Base-by-base conservation (phyloP, 2,329 filamentous ascomycete species). In the Aciculosporium take region DNA sequence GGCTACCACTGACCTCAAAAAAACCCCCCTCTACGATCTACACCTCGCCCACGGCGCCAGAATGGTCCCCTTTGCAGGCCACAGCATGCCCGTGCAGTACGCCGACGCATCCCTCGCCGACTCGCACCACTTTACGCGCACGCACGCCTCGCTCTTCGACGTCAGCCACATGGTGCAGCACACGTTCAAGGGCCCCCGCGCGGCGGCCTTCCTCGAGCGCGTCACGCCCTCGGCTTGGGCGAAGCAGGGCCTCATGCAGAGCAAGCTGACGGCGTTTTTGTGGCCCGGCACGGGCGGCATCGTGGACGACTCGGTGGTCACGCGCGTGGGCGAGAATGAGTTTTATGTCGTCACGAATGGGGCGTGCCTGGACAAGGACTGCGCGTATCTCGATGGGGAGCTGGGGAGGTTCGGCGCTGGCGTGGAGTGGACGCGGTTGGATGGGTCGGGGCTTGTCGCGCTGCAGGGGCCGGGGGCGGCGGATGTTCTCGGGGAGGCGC, bases 301-400 rank as follows among this genome's bases (percentile, higher is more conserved):
- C 51, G 79, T 94, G 37, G 91, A 98, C 58, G 91, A 98, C 64
- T 87, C 84, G 4, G 81, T 98, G 52, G 80, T 98, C 54, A 93
- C 88, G 5, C 75, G 82, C 46, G 70, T 94, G n/a, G 72, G 69
- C 21, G 69, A 73, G 42, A 75, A 86, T 44, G 63, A 73, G 41
- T 96, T 88, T 68, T 94, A 95, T 63, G 79, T 96, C 44, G 91
- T 98, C 46, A 94, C 88, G 48, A 98, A 98, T 60, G 91, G 89
- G 21, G 91, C 79, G 29, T 94, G 88, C 62, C 74, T 87, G 41
- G 81, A 87, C 36, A 95, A 95, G 66, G 89, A 96, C 62, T 69
- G 83, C 46, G 73, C 69, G 39, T 96, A 88, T 61, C 64, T 98
- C 17, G 68, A 68, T 34, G 67, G 75, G 45, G 76, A 94, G 59